A percentile compares a stretch with the other conserved stretches of the same genome.
Conservation (phyloP, 225 moss, liverwort and hornwort species). For the Antitrichia curtipendula region DNA sequence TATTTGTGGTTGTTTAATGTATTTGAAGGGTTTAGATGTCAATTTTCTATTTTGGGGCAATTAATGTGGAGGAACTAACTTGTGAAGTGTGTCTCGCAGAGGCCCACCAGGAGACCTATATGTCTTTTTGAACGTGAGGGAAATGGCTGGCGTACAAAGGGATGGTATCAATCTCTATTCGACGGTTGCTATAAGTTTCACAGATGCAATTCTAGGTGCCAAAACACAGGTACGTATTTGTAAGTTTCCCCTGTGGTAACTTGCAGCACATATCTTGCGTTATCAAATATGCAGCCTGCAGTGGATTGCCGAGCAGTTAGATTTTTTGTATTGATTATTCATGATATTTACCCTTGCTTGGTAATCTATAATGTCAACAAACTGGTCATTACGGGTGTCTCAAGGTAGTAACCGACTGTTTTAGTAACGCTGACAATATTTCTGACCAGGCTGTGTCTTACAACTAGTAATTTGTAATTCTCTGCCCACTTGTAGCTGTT, state of each 20-base stretch:
- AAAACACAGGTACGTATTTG: conserved; percentile 40
- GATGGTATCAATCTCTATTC: conserved; percentile 93
- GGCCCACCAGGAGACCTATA: conserved; percentile 93
- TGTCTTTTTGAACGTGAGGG: conserved; percentile 85
- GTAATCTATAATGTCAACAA: not conserved
- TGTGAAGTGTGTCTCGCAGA: conserved; percentile 19
- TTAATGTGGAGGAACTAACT: not conserved
- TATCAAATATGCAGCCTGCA: not conserved
- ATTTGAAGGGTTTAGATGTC: not conserved
- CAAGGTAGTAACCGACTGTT: not conserved
- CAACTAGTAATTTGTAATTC: not conserved
- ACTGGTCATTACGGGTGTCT: not conserved
- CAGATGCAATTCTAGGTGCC: conserved; percentile 83
- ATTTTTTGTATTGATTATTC: not conserved
- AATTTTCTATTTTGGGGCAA: not conserved
- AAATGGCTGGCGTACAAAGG: conserved; percentile 76
- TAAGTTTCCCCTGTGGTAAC: not conserved
- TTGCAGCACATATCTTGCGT: not conserved
- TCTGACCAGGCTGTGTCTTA: not conserved
- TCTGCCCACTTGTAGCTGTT: not conserved
- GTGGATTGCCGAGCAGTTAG: not conserved
- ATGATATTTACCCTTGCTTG: not conserved
- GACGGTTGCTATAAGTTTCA: conserved; percentile 55
- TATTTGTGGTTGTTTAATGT: not conserved
- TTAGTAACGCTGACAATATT: not conserved